Percentiles rank a stretch among this genome's conserved stretches.
Evolutionary conservation across 73 alveolate genomes (phyloP).

Genomic region (Symbiodinium pilosum): DNA sequence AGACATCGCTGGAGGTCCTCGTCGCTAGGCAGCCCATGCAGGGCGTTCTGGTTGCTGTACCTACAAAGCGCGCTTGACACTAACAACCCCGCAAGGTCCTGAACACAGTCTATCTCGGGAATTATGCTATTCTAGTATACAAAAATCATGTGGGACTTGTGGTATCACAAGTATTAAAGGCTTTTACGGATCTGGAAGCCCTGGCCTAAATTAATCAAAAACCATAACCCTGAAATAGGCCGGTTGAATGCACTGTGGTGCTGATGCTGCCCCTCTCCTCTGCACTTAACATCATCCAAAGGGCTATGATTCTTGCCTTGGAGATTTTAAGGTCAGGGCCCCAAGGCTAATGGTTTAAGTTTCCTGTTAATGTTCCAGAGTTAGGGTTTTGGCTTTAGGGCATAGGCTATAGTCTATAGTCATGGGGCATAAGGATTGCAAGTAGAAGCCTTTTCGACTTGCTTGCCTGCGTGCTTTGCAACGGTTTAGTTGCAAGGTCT

Average conservation of each 20-base stretch:
- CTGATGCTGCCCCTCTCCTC: background rate
- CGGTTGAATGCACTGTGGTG: no score
- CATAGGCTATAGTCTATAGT: background rate
- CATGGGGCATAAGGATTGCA: background rate
- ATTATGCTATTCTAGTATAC: background rate
- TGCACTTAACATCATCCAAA: background rate
- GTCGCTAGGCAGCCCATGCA: background rate
- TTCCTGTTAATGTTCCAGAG: background rate
- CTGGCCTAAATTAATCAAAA: no score
- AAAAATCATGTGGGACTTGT: background rate
- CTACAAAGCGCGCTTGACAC: background rate
- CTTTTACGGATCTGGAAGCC: background rate
- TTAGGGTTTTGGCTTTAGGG: background rate
- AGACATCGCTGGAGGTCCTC: background rate
- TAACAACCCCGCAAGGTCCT: background rate
- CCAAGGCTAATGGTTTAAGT: no score
- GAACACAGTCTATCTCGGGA: background rate
- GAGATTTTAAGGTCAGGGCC: no score
- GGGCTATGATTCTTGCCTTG: background rate
- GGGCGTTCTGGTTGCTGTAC: background rate
- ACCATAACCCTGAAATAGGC: no score
- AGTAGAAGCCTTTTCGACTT: background rate
- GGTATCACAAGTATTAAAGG: background rate
- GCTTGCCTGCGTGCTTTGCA: background rate
- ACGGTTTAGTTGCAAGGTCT: background rate